phyloP scores from a whole-genome alignment of 1,139 yeast species.

The Nakaseomyces bracarensis region DNA sequence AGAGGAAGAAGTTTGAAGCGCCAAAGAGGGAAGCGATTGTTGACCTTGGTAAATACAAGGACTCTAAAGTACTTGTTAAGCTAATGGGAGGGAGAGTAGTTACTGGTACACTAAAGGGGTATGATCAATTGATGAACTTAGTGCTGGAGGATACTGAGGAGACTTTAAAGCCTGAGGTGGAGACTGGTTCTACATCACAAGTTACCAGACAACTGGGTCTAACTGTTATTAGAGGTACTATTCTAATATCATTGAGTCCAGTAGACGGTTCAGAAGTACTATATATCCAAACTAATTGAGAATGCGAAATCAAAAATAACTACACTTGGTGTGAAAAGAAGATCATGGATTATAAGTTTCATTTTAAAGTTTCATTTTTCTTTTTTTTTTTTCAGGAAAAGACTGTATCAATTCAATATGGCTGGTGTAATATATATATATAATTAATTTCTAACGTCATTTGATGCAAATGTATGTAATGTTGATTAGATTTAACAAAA shows the following conservation, averaged over 20 bases:
- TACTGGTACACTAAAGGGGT: slow-evolving; percentile 74
- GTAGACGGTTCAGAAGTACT: slow-evolving; percentile 74
- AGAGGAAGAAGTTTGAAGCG: slow-evolving; percentile 47
- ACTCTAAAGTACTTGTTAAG: slow-evolving; percentile 65
- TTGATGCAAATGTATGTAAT: too few species aligned
- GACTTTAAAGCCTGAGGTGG: slow-evolving; percentile 55
- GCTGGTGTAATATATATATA: too few species aligned
- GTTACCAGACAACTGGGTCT: slow-evolving; percentile 60
- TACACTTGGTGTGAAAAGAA: not conserved
- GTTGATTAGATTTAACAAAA: too few species aligned
- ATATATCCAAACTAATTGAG: slow-evolving; percentile 27
- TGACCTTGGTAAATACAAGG: slow-evolving; percentile 71
- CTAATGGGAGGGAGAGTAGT: slow-evolving; percentile 84
- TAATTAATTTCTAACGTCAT: too few species aligned
- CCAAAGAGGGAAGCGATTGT: slow-evolving; percentile 87
- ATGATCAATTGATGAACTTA: slow-evolving; percentile 86
- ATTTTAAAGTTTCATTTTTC: too few species aligned
- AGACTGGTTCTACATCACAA: slow-evolving; percentile 36
- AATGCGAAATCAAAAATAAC: too few species aligned
- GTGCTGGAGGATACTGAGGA: slow-evolving; percentile 83
- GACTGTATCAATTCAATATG: too few species aligned
- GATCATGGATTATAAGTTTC: not conserved
- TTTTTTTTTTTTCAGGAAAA: too few species aligned
- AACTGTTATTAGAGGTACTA: slow-evolving; percentile 83
- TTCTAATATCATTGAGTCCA: slow-evolving; percentile 73